phyloP scores from a whole-genome alignment of 1,139 yeast genomes.

The Scheffersomyces illinoinensis region DNA sequence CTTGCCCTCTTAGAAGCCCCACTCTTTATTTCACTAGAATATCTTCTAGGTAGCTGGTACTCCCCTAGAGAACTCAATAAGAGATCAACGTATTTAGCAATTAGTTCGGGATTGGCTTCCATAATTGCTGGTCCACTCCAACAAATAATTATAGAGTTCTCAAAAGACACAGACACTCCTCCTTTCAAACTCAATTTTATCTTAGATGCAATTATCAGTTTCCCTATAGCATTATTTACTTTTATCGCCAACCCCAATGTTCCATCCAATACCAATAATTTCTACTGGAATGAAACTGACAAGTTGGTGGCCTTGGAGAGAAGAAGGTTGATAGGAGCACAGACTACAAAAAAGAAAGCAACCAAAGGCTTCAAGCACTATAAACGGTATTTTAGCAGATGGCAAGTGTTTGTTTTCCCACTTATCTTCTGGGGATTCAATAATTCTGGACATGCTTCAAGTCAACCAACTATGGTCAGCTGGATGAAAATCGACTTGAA shows the following conservation, averaged over 20 bases:
- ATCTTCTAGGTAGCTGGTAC: constrained; percentile 11
- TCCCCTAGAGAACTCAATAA: constrained; percentile 36
- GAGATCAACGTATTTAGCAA: constrained; percentile 49
- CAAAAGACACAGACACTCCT: constrained; percentile 20
- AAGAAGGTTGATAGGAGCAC: constrained; percentile 43
- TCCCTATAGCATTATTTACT: constrained; percentile 48
- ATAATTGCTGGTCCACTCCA: constrained; percentile 50
- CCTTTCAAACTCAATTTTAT: constrained; percentile 58
- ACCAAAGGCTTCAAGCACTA: not conserved
- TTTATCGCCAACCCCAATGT: constrained; percentile 44
- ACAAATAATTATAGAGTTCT: constrained; percentile 34
- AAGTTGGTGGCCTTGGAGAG: constrained; percentile 32
- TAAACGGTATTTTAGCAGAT: constrained; percentile 8
- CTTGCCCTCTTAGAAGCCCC: constrained; percentile 58
- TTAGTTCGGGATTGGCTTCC: constrained; percentile 40
- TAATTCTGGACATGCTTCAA: constrained; percentile 9
- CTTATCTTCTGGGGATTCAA: constrained; percentile 15
- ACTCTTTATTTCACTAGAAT: constrained; percentile 51
- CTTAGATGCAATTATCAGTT: constrained; percentile 51
- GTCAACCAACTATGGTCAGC: constrained; percentile 13
- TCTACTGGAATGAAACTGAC: constrained; percentile 34
- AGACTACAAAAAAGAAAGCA: constrained; percentile 24
- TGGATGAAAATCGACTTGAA: constrained; percentile 14
- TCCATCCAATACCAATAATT: constrained; percentile 41
- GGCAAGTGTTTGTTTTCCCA: constrained; percentile 16